Conservation (phyloP, 192 early-diverging fungal genomes). For the Funneliformis geosporum region DNA sequence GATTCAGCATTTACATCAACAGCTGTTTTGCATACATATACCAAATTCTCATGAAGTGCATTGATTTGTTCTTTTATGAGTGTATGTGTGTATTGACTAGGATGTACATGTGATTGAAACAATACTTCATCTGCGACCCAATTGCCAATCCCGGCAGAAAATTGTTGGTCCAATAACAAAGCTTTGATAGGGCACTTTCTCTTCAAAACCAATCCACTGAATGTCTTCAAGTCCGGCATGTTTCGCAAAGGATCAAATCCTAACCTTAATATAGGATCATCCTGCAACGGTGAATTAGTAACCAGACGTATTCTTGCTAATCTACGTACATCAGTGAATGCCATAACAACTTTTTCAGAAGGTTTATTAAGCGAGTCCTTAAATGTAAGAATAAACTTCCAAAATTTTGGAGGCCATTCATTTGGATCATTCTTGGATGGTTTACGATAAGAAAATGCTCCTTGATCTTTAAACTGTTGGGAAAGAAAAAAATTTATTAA, state of each 20-base stretch:
- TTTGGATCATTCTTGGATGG: constrained; percentile 30
- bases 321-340: constrained; percentile 70
- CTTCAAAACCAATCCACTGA: constrained; percentile 41
- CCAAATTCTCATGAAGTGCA: constrained; percentile 49
- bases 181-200: constrained; percentile 67
- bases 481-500: constrained; percentile 11
- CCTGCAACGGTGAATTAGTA: constrained; percentile 46
- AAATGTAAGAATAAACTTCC: constrained; percentile 61
- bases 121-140: constrained; percentile 88
- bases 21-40: constrained; percentile 54
- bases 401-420: constrained; percentile 71
- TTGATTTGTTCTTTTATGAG: constrained; percentile 52
- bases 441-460: constrained; percentile 31
- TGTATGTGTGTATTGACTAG: constrained; percentile 51
- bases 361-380: constrained; percentile 21
- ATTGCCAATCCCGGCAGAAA: constrained; percentile 82
- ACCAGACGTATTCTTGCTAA: constrained; percentile 68
- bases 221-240: constrained; percentile 55
- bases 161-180: constrained; percentile 72
- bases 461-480: constrained; percentile 36
- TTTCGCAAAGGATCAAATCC: constrained; percentile 76
- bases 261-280: constrained; percentile 58
- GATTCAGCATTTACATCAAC: constrained; percentile 69
- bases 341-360: constrained; percentile 28
- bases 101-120: constrained; percentile 74